Base-by-base conservation (phyloP, 2,329 filamentous ascomycete genomes). In the Clarireedia sp. region DNA sequence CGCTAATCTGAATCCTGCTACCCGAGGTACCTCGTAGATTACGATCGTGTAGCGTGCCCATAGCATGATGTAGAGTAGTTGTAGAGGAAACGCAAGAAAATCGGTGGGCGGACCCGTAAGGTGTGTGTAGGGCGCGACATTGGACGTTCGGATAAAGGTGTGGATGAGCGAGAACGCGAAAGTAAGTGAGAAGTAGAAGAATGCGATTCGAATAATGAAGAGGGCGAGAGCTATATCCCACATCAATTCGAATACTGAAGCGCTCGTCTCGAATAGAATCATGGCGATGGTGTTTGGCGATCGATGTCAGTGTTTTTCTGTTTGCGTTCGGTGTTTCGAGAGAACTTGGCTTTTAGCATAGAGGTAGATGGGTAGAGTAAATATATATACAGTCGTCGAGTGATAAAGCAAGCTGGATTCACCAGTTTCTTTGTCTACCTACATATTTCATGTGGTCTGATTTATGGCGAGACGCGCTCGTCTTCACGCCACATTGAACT, bases 191-290 rank as follows among this genome's bases (percentile, higher is more conserved):
- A 69, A 67, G 56, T 73, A 71, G 49, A 64, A 56, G 46, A 68
- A 60, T 24, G 66, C 66, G 43, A 70, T 62, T 50, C 67, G 63
- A 49, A 70, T 38, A 60, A 70, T 61, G 62, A 71, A 72, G 54
- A 70, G 64, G 37, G 66, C 64, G 12, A 73, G 63, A 41, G 69
- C 67, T 17, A 72, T 59, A 60, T 72, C 68, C 70, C 70, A 73
- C 53, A 73, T 64, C 49, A 72, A 50, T 40, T 71, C 68, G 51
- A 73, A 66, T 36, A 71, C 66, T 5, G 68, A 66, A 53, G 70
- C 65, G 19, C 64, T 66, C 5, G 69, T 69, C 44, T 69, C 62
- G 53, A 71, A 69, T 41, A 68, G 56, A 46, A 63, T 57, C 54
- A 59, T 60, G 2, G 10, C 21, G 12, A 8, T 24, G 10, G 41